Base-by-base conservation (phyloP, 163 green algal species). In the Scenedesmus sp. region DNA sequence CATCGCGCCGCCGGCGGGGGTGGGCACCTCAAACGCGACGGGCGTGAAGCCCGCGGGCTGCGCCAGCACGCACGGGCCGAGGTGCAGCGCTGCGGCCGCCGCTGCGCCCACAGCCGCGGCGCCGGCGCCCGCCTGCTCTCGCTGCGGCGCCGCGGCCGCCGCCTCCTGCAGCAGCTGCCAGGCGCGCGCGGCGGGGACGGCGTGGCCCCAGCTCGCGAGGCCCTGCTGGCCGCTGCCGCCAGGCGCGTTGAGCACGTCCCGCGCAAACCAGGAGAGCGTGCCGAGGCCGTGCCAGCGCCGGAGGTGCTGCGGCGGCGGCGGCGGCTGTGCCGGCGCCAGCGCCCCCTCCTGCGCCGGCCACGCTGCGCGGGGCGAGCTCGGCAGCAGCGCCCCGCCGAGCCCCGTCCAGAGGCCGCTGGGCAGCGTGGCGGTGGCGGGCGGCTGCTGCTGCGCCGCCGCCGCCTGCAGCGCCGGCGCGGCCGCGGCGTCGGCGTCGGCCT, bases 281-380 rank as follows among this genome's bases (percentile, higher is more conserved):
- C 58, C 45, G 18, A 80, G 42, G 13, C 71, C 71, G 71, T 80
- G 71, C 71, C 58, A 71, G 3, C 29, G 60, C 60, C 71, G 58
- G 44, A 63, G 71, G 58, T 80, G 71, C 56, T 58, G 54, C 26
- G 36, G 28, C 29, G 22, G 29, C 1, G 39, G 17, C 57, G 63
- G 47, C 50, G 48, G 24, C 34, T 31, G 18, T 24, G 48, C 50
- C 26, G 57, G 20, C 42, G 69, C 14, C 26, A 36, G 15, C 3
- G 29, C 1, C 44, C 24, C 22, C 17, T 39, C 45, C 15, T 44
- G 56, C 29, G 26, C 22, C 28, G 4, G 17, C 7, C 29, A 48
- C 7, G 58, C n/a, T 28, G 58, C 14, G 62, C n/a, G 22, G 42
- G 33, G 39, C 39, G 67, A 65, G 20, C 4, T 66, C 4, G 69